Base-by-base conservation (phyloP, 2,329 filamentous ascomycete species). In the Fonsecaea nubica region DNA sequence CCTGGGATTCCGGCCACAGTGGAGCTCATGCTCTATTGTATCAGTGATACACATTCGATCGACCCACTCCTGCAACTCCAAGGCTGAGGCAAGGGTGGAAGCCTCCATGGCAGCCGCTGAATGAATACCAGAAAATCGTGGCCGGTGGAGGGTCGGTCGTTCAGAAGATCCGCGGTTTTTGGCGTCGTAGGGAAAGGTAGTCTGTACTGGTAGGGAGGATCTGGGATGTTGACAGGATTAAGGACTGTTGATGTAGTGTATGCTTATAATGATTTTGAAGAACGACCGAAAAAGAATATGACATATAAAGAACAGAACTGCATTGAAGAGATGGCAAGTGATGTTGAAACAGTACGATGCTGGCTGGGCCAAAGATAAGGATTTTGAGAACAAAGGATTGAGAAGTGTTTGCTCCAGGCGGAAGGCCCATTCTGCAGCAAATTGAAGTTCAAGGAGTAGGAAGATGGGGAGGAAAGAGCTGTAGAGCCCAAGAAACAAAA, bases 401-500 rank as follows among this genome's bases (percentile, higher is more conserved):
- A 50, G 25, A 15, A 10, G 25, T 36, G 40, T 50, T 35, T 59
- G 57, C 15, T 36, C 15, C 33, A 3, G 38, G 21, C 35, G 25
- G 18, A 59, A 50, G 12, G 8, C 15, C 13, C n/a, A 2, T 15
- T 36, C 38, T 33, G 40, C 57, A 50, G 45, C 18, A 25, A 21
- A 50, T 9, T 3, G 45, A 42, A n/a, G 15, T 42, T n/a, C 40
- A 8, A 42, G 8, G 15, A 42, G 15, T 5, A n/a, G 18, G 2
- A n/a, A n/a, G 40, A 42, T 50, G 55, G 13, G 36, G 21, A 18
- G 42, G 40, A 40, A 59, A 36, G 57, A 50, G 38, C 57, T 2
- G 10, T 30, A 4, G 12, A n/a, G n/a, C 15, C 38, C 21, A 8
- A 18, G 25, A 48, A 35, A 50, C 18, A 42, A 38, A 15, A 50